A percentile compares a stretch with the other conserved stretches of the same genome.
phyloP scores from a whole-genome alignment of 2,329 filamentous ascomycete genomes.

The Nemania sp. region DNA sequence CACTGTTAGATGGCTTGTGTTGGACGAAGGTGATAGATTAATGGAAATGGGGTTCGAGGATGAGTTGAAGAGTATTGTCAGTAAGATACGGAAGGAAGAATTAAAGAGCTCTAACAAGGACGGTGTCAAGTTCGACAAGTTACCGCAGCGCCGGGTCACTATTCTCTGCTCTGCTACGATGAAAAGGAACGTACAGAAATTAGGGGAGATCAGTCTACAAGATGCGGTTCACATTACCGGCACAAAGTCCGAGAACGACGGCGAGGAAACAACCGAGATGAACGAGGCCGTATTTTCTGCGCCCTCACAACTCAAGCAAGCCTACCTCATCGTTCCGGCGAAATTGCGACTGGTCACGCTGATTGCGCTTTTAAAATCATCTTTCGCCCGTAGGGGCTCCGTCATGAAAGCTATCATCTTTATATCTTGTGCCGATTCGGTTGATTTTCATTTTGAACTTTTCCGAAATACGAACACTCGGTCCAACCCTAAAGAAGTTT shows the following conservation, averaged over 20 bases:
- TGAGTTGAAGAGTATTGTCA: conserved; percentile 88
- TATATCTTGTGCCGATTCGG: conserved; percentile 95
- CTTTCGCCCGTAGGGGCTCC: conserved; percentile 87
- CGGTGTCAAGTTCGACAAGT: conserved; percentile 67
- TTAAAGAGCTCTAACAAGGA: conserved; percentile 71
- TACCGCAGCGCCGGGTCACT: conserved; percentile 83
- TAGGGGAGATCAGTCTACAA: conserved; percentile 94
- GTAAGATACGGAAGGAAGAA: conserved; percentile 76
- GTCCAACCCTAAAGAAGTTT: conserved; percentile 45
- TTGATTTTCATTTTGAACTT: conserved; percentile 94
- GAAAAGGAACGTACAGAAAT: conserved; percentile 95
- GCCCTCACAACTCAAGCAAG: conserved; percentile 93
- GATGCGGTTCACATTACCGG: conserved; percentile 90
- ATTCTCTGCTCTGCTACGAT: conserved; percentile 96
- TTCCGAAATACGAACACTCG: conserved; percentile 63
- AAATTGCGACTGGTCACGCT: conserved; percentile 93
- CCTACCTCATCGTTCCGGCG: conserved; percentile 86
- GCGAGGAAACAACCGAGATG: conserved; percentile 59
- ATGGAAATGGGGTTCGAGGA: conserved; percentile 99
- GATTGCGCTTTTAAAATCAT: conserved; percentile 83
- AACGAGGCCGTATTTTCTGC: conserved; percentile 76
- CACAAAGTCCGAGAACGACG: conserved; percentile 63
- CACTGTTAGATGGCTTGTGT: conserved; percentile 90
- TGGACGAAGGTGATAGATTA: conserved; percentile 96
- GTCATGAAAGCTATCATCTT: conserved; percentile 98